Conservation (phyloP, 768 basidiomycete species). For the Serendipita sp. region DNA sequence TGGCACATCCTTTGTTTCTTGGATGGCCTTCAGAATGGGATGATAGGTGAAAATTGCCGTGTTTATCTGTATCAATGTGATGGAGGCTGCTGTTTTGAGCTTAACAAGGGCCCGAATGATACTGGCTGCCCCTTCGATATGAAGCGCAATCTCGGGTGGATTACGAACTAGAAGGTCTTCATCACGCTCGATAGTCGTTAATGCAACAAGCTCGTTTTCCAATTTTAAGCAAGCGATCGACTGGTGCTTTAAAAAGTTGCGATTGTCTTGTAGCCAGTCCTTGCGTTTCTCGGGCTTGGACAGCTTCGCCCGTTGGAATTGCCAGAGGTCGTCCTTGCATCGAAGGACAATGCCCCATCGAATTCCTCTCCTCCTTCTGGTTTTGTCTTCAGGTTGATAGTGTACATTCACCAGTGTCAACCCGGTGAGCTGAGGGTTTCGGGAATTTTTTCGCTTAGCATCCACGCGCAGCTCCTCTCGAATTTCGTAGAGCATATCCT, state of each 20-base stretch:
- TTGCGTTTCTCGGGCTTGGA: slow-evolving; percentile 22
- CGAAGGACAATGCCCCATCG: slow-evolving; percentile 23
- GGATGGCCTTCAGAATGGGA: slow-evolving; percentile 41
- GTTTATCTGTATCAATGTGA: slow-evolving; percentile 40
- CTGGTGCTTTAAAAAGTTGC: slow-evolving; percentile 34
- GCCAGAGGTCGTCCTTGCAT: slow-evolving; percentile 17
- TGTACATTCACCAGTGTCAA: slow-evolving; percentile 24
- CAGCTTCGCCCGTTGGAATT: slow-evolving; percentile 13
- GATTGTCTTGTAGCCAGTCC: slow-evolving; percentile 23
- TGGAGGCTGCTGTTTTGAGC: slow-evolving; percentile 21
- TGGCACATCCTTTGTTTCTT: slow-evolving; percentile 29
- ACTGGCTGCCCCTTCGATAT: slow-evolving; percentile 30
- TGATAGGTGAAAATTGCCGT: slow-evolving; percentile 47
- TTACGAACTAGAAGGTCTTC: slow-evolving; percentile 33
- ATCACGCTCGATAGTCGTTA: slow-evolving; percentile 37
- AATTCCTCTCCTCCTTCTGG: not conserved
- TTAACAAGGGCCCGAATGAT: slow-evolving; percentile 24
- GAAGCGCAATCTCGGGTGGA: slow-evolving; percentile 36
- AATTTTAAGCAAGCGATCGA: slow-evolving; percentile 37
- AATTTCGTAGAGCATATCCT: slow-evolving; percentile 45
- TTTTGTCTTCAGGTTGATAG: slow-evolving; percentile 10
- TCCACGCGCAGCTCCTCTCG: slow-evolving; percentile 37
- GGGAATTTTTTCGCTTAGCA: slow-evolving; percentile 21
- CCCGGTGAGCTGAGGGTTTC: slow-evolving; percentile 25
- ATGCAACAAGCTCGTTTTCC: slow-evolving; percentile 32